These are phyloP conservation scores for Leucocoprinus birnbaumii DNA, from an alignment of 768 basidiomycete genomes.

Conservation along the genomic window DNA sequence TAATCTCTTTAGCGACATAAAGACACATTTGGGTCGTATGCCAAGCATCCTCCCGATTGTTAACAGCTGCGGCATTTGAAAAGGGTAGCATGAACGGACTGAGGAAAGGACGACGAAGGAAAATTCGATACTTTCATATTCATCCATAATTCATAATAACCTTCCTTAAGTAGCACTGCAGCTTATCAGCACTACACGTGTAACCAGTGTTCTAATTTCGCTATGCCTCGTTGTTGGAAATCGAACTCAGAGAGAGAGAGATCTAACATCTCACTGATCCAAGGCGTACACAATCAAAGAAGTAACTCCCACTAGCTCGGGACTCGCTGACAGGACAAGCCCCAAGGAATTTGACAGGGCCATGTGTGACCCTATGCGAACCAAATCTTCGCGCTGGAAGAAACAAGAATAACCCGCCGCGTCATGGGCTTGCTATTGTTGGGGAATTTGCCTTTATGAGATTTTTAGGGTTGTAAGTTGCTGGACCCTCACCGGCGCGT, in stretches of 20 bases:
- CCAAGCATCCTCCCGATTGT: too few species aligned
- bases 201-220: conserved; percentile 2
- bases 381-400: background rate
- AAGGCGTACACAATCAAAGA: conserved; percentile 9
- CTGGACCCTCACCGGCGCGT: background rate
- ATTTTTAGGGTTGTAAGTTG: background rate
- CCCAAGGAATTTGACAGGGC: conserved; percentile 2
- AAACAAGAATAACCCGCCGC: background rate
- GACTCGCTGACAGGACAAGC: background rate
- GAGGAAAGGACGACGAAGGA: background rate
- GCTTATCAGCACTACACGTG: conserved; percentile 3
- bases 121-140: background rate
- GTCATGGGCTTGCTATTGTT: conserved; percentile 3
- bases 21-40: too few species aligned
- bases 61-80: too few species aligned
- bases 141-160: background rate
- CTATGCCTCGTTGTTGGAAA: conserved; percentile 2
- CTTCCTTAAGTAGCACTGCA: background rate
- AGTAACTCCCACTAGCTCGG: conserved; percentile 2
- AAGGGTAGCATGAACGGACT: background rate
- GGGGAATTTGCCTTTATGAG: background rate
- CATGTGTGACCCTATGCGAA: conserved; percentile 7
- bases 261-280: conserved; percentile 9
- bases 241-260: conserved; percentile 14
- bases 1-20: too few species aligned